Conservation (phyloP, 2,329 filamentous ascomycete species). For the Cladosporium sp. region DNA sequence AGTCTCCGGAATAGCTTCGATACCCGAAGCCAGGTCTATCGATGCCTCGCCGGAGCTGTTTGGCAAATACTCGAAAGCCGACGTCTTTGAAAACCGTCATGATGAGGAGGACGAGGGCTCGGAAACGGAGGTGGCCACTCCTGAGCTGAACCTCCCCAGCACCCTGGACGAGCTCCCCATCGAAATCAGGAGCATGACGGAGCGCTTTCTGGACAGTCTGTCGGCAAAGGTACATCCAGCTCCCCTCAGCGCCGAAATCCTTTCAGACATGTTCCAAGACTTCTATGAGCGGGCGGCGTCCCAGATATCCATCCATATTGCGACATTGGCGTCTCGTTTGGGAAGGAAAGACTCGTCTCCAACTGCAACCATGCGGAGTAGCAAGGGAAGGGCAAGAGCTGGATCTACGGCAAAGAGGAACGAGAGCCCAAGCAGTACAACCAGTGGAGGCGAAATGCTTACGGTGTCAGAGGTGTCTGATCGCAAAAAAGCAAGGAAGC, state of each 20-base stretch:
- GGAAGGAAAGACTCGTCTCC: constrained; percentile 43
- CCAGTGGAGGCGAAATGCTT: constrained; percentile 61
- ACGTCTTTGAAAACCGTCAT: constrained; percentile 38
- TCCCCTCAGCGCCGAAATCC: constrained; percentile 73
- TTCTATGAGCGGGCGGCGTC: constrained; percentile 79
- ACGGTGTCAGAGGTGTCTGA: constrained; percentile 78
- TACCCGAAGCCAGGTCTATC: constrained; percentile 38
- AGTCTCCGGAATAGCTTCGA: constrained; percentile 35
- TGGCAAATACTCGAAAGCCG: constrained; percentile 29
- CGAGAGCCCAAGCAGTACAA: constrained; percentile 35
- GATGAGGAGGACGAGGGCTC: constrained; percentile 23
- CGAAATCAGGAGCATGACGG: constrained; percentile 82
- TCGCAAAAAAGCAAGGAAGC: constrained; percentile 68
- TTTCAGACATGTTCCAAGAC: constrained; percentile 86
- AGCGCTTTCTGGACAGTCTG: constrained; percentile 87
- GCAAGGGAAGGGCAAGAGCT: constrained; percentile 34
- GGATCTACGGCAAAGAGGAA: constrained; percentile 32
- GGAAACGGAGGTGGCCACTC: constrained; percentile 17
- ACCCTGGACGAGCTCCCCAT: constrained; percentile 87
- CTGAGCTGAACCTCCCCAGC: constrained; percentile 45
- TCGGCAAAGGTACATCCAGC: constrained; percentile 78
- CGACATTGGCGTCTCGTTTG: constrained; percentile 67
- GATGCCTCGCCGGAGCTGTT: constrained; percentile 29
- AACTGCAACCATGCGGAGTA: neutral
- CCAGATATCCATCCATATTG: constrained; percentile 82